Evolutionary conservation across 495 filamentous ascomycete species (phyloP).

Genomic region (Lindgomyces ingoldianus): DNA sequence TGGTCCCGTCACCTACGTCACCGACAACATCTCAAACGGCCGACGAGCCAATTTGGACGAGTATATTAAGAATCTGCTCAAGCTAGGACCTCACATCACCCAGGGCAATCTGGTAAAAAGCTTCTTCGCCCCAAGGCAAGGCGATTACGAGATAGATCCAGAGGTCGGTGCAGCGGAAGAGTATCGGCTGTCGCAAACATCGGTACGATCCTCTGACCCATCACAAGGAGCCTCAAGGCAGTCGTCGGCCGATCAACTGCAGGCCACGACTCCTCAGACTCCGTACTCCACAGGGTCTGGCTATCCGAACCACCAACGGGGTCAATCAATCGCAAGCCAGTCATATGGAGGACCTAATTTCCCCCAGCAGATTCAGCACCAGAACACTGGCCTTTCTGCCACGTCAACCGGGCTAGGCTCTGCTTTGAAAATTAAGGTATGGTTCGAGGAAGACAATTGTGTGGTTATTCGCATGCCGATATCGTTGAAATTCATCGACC

Average conservation of each 20-base stretch:
- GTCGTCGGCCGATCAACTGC: constrained; percentile 55
- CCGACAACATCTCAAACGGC: constrained; percentile 92
- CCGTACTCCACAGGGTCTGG: constrained; percentile 28
- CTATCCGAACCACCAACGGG: constrained; percentile 56
- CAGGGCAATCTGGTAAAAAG: constrained; percentile 78
- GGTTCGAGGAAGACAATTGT: constrained; percentile 81
- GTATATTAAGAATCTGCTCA: constrained; percentile 88
- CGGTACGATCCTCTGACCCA: constrained; percentile 32
- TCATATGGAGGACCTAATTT: constrained; percentile 7
- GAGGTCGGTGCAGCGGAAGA: constrained; percentile 38
- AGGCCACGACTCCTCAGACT: constrained; percentile 24
- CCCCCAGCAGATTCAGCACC: constrained; percentile 34
- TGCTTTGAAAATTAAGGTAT: constrained; percentile 86
- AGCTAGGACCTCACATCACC: constrained; percentile 80
- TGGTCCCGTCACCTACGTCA: constrained; percentile 95
- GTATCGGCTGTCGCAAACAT: constrained; percentile 36
- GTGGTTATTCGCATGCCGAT: constrained; percentile 86
- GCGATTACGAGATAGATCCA: constrained; percentile 86
- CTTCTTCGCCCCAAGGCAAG: constrained; percentile 85
- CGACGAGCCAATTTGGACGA: constrained; percentile 87
- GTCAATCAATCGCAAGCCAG: constrained; percentile 52
- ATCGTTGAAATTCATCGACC: constrained; percentile 66
- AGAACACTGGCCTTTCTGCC: constrained; percentile 52
- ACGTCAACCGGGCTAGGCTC: constrained; percentile 48
- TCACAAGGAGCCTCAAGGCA: constrained; percentile 63